These are phyloP conservation scores for Termitomyces sp. DNA, from an alignment of 768 basidiomycete genomes.

Conservation along the genomic window DNA sequence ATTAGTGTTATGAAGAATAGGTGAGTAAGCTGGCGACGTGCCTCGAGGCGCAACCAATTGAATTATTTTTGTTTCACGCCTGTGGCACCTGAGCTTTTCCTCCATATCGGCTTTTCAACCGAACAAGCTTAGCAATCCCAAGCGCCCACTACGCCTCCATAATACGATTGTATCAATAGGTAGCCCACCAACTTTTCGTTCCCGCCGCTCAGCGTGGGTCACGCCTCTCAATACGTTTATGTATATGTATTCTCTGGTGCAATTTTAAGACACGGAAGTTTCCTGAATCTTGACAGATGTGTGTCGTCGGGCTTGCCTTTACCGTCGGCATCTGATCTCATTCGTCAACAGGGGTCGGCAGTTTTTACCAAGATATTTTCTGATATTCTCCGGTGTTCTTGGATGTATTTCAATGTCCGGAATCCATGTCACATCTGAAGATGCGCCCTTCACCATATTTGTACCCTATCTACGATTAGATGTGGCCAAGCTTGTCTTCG, in stretches of 20 bases:
- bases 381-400: not conserved
- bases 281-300: not conserved
- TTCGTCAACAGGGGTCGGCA: not conserved
- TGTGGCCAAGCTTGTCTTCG: not conserved
- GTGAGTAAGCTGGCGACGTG: not conserved
- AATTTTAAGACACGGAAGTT: not conserved
- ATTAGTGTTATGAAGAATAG: not conserved
- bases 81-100: not conserved
- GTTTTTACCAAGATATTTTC: not conserved
- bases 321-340: not conserved
- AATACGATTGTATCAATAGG: not conserved
- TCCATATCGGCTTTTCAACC: not conserved
- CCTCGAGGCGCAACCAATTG: not conserved
- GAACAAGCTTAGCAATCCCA: slow-evolving; percentile 2
- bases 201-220: not conserved
- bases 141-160: not conserved
- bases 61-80: not conserved
- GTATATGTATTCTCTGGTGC: not conserved
- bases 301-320: not conserved
- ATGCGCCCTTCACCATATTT: not conserved
- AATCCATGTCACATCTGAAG: not conserved
- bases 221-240: not conserved
- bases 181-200: not conserved
- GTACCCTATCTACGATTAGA: not conserved
- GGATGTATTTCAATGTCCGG: not conserved